These are phyloP conservation scores for Schizochytrium sp. DNA, from an alignment of 108 stramenopile species.

Conservation along the genomic window DNA sequence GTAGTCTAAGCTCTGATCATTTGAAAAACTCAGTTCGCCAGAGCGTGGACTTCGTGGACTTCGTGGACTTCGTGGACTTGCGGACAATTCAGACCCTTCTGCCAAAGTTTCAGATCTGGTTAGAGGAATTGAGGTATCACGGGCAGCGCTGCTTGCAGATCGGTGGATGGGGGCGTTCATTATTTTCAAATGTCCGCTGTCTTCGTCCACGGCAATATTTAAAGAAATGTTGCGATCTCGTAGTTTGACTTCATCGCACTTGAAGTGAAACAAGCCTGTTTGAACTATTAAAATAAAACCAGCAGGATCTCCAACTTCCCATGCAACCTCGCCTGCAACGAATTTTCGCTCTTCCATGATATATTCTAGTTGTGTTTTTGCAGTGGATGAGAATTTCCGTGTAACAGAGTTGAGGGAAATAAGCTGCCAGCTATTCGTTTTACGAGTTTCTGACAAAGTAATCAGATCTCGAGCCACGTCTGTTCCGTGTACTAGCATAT, in stretches of 20 bases:
- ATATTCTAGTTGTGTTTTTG: constrained; percentile 47
- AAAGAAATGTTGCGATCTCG: background rate
- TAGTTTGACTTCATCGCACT: background rate
- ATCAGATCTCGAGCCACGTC: background rate
- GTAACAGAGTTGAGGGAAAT: background rate
- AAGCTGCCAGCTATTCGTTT: constrained; percentile 60
- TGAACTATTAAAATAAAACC: background rate
- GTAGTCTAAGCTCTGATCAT: no score
- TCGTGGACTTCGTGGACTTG: no score
- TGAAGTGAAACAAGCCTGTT: constrained; percentile 8
- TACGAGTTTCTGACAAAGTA: background rate
- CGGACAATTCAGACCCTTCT: background rate
- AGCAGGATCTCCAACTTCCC: constrained; percentile 10
- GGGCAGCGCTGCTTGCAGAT: background rate
- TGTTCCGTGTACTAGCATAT: background rate
- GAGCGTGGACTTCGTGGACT: no score
- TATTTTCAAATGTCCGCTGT: background rate
- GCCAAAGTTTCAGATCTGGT: background rate
- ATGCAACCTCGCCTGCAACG: background rate
- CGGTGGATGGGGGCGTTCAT: background rate
- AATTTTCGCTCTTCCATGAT: constrained; percentile 46
- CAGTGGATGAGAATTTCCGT: background rate
- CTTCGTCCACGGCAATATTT: background rate
- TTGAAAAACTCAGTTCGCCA: no score
- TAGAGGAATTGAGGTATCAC: background rate